These are phyloP conservation scores for Candolleomyces efflorescens DNA, from an alignment of 768 basidiomycete genomes.

Conservation along the genomic window DNA sequence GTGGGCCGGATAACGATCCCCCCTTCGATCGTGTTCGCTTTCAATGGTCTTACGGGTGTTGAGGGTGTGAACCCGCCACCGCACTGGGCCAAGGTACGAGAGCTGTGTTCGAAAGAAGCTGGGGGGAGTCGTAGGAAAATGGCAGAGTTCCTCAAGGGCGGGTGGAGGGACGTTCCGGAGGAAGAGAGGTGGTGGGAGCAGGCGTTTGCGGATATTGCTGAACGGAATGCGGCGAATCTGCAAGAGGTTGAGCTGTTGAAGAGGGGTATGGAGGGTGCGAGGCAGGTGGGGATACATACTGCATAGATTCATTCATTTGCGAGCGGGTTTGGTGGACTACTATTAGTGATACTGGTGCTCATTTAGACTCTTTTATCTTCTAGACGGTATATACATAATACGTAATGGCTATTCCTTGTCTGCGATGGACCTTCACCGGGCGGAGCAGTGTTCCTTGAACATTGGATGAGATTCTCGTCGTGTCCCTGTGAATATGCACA, in stretches of 20 bases:
- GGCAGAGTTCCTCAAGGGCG: slow-evolving; percentile 46
- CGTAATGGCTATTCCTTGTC: too few species aligned
- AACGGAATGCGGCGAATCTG: slow-evolving; percentile 22
- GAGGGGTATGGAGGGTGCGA: not conserved
- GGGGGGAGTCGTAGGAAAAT: slow-evolving; percentile 37
- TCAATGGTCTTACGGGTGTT: slow-evolving; percentile 45
- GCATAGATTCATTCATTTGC: too few species aligned
- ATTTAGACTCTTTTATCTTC: too few species aligned
- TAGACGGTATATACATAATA: too few species aligned
- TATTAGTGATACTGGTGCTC: too few species aligned
- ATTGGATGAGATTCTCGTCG: too few species aligned
- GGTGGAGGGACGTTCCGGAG: slow-evolving; percentile 57
- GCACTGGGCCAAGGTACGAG: slow-evolving; percentile 41
- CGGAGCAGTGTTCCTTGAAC: too few species aligned
- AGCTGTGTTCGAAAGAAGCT: slow-evolving; percentile 24
- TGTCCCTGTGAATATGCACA: too few species aligned
- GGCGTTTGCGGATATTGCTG: slow-evolving; percentile 47
- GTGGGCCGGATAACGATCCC: slow-evolving; percentile 63
- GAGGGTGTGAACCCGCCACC: slow-evolving; percentile 47
- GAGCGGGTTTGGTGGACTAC: too few species aligned
- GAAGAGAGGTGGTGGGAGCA: slow-evolving; percentile 66
- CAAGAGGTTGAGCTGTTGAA: not conserved
- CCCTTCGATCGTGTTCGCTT: slow-evolving; percentile 55
- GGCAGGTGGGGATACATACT: not conserved
- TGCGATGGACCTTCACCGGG: too few species aligned